Evolutionary conservation across 2,329 filamentous ascomycete genomes (phyloP).

Genomic region (Apiospora saccharicola): DNA sequence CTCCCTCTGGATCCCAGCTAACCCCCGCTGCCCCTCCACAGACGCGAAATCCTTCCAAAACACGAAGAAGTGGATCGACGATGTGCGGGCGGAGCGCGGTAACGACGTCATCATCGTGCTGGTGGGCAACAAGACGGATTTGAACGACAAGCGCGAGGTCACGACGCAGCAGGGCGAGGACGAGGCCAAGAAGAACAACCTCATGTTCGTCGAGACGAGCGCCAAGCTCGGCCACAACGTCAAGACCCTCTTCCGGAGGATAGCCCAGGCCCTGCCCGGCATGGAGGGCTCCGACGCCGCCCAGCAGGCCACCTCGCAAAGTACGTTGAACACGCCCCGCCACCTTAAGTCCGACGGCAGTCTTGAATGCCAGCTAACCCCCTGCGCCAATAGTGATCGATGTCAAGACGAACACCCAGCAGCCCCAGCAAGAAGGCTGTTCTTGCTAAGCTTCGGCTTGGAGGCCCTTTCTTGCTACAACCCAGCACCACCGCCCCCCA

Average conservation of each 20-base stretch:
- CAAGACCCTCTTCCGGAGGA: constrained; percentile 95
- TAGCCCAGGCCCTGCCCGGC: constrained; percentile 95
- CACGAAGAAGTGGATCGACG: constrained; percentile 99
- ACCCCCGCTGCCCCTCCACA: constrained; percentile 43
- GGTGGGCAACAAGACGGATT: constrained; percentile 98
- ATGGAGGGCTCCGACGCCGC: constrained; percentile 92
- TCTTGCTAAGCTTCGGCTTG: constrained; percentile 58
- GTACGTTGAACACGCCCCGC: constrained; percentile 58
- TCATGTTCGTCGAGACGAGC: constrained; percentile 99
- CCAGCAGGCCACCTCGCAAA: constrained; percentile 76
- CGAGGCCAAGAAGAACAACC: constrained; percentile 95
- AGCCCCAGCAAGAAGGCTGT: constrained; percentile 76
- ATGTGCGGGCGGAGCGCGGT: constrained; percentile 93
- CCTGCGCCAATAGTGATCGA: constrained; percentile 76
- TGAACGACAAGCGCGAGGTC: constrained; percentile 98
- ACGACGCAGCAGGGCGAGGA: constrained; percentile 96
- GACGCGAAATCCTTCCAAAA: constrained; percentile 97
- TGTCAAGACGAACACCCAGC: constrained; percentile 81
- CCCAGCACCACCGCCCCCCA: neutral
- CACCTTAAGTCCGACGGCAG: neutral
- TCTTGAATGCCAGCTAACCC: neutral
- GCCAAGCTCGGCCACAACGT: constrained; percentile 98
- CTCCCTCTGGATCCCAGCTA: constrained; percentile 29
- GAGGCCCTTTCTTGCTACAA: neutral
- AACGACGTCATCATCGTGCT: constrained; percentile 99